Base-by-base conservation (phyloP, 2,329 filamentous ascomycete species). In the Thielaviopsis populi region DNA sequence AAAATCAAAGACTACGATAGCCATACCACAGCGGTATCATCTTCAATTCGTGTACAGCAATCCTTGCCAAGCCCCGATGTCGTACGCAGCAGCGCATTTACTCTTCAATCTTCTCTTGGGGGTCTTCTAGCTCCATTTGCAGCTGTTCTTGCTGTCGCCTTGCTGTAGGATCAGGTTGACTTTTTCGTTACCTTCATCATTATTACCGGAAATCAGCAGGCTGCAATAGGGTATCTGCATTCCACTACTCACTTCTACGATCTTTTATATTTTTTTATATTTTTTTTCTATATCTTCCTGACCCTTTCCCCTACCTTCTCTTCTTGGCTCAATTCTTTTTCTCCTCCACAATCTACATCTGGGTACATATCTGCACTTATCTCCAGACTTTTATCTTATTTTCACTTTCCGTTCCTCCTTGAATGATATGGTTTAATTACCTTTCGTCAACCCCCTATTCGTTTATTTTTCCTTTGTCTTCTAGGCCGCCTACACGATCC, bases 71-170 rank as follows among this genome's bases (percentile, higher is more conserved):
- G 27, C 40, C 27, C 61, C 2, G 48, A 48, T 40, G 19, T 43
- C 15, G 37, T 63, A 22, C 48, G 27, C 17, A 64, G 56, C 43
- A 22, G 62, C 41, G 42, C 62, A n/a, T 24, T 54, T 15, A 60
- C n/a, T 30, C 24, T 64, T 30, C 30, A 40, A 17, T 24, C 27
- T 53, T 61, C 62, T 27, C 27, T 60, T 19, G 43, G 17, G 3
- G 8, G 22, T 59, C 19, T 43, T 4, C 22, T 63, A 10, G 11
- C 37, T 43, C 24, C 53, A 56, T 37, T 56, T 15, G 53, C 15
- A 10, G 61, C 48, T 22, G 37, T 43, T 24, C 24, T 58, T 46
- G 48, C 61, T 40, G 56, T 40, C 27, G 27, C 17, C 1, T 17
- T 56, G 15, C 53, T 56, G 27, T 56, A n/a, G 19, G 30, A n/a